Base-by-base conservation (phyloP, 164 flowering plant genomes). In the Paratinospora sagittata region DNA sequence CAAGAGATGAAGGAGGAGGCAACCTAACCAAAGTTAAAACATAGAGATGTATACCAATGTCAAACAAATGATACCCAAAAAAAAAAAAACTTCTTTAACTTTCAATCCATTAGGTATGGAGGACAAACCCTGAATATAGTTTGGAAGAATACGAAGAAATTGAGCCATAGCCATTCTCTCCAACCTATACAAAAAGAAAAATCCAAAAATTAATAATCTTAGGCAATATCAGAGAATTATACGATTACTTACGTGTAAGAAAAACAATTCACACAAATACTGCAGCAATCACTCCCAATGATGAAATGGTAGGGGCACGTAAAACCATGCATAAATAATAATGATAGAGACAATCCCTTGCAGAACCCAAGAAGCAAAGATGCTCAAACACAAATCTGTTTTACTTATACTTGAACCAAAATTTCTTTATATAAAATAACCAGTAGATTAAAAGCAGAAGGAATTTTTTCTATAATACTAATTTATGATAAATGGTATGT, bases 81-180 rank as follows among this genome's bases (percentile, higher is more conserved):
- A n/a, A 41, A 37, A 16, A 41, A 41, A 68, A 66, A 11, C 23
- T 14, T 21, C 3, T 17, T 26, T 27, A 9, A 60, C 21, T 12
- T 0, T 6, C 13, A 66, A 33, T 24, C 27, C 45, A 57, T 11
- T 2, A 47, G 65, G 33, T 47, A 45, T 21, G 33, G 65, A 61
- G 72, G 52, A 86, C 97, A 73, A 19, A 95, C 99, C 96, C 91
- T 76, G 86, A 83, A 84, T 83, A 91, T 12, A 82, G 74, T 78
- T 84, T 87, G 67, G 97, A 84, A 6, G 96, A 75, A 79, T 86
- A 88, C 6, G 97, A 87, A 16, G 96, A 72, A 77, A 85, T 65
- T 24, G 93, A 86, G 70, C 92, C 89, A 78, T 88, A 90, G 68
- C 83, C 85, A 80, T 73, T 85, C 47, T 95, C 99, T 34, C 85